Evolutionary conservation across 805 yeast species (phyloP).

Genomic region (Kregervanrija pseudodelftensis): DNA sequence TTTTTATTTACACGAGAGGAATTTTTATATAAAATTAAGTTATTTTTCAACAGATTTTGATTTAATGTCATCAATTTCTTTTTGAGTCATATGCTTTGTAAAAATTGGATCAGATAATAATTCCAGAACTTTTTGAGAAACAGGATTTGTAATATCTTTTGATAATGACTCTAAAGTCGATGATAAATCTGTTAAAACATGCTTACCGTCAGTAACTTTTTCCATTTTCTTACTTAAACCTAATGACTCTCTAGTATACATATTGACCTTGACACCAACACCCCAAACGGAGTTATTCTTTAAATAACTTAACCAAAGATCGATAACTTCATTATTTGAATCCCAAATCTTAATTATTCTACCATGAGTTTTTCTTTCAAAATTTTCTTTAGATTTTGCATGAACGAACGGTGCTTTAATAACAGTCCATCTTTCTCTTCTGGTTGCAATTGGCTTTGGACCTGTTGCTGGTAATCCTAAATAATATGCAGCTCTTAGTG

Average conservation of each 20-base stretch:
- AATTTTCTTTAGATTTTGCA: constrained; percentile 91
- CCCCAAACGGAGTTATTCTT: constrained; percentile 73
- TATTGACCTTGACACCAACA: constrained; percentile 73
- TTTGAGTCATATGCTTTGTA: constrained; percentile 39
- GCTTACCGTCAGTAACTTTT: constrained; percentile 16
- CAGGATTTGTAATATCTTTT: constrained; percentile 30
- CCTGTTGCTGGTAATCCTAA: constrained; percentile 82
- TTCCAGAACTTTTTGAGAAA: constrained; percentile 62
- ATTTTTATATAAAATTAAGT: constrained; percentile 1
- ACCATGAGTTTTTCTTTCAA: constrained; percentile 78
- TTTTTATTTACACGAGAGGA: constrained; percentile 1
- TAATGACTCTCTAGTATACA: constrained; percentile 48
- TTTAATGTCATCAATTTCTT: constrained; percentile 16
- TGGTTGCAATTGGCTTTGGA: constrained; percentile 59
- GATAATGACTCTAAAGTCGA: constrained; percentile 18
- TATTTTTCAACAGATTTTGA: neutral
- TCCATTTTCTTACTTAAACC: constrained; percentile 36
- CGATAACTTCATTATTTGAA: constrained; percentile 77
- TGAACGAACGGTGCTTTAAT: constrained; percentile 89
- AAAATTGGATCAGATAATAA: constrained; percentile 67
- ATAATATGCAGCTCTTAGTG: constrained; percentile 83
- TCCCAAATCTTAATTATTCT: constrained; percentile 74
- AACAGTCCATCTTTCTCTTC: constrained; percentile 87
- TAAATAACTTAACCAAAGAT: constrained; percentile 71
- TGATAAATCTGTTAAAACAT: constrained; percentile 15